Evolutionary conservation across 2,329 filamentous ascomycete genomes (phyloP).

Genomic region (Alternaria ventricosa): DNA sequence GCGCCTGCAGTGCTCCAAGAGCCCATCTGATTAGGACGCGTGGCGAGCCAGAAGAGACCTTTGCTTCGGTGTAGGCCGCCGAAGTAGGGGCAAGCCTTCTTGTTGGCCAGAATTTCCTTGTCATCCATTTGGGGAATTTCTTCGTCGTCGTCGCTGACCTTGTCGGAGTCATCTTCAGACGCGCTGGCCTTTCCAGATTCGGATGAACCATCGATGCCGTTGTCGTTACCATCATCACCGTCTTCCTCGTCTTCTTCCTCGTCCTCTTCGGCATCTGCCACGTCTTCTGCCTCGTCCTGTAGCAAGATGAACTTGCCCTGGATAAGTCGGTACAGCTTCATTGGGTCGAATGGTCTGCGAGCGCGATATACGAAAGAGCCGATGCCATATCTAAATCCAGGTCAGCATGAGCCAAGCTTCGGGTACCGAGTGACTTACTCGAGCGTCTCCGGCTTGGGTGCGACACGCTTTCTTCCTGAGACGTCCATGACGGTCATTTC

Average conservation of each 20-base stretch:
- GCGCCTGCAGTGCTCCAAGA: constrained; percentile 70
- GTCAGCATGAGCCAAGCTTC: background rate
- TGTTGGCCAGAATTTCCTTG: constrained; percentile 60
- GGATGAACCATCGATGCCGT: constrained; percentile 16
- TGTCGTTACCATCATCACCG: background rate
- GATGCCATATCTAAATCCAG: constrained; percentile 63
- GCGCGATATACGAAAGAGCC: constrained; percentile 73
- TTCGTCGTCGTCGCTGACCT: constrained; percentile 40
- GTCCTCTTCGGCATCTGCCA: constrained; percentile 34
- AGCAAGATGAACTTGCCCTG: constrained; percentile 54
- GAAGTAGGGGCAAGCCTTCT: constrained; percentile 61
- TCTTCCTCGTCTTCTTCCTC: constrained; percentile 15
- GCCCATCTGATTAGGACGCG: constrained; percentile 62
- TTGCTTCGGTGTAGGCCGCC: constrained; percentile 67
- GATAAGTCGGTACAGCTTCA: constrained; percentile 50
- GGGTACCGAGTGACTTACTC: constrained; percentile 54
- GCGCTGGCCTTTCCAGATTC: constrained; percentile 21
- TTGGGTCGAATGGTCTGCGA: constrained; percentile 53
- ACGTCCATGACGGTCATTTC: constrained; percentile 70
- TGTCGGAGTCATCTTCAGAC: constrained; percentile 25
- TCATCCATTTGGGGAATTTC: constrained; percentile 41
- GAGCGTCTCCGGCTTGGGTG: constrained; percentile 73
- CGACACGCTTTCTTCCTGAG: constrained; percentile 60
- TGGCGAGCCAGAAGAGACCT: constrained; percentile 67
- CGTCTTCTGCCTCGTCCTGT: constrained; percentile 46